Evolutionary conservation across 2,329 filamentous ascomycete species (phyloP), one percentile per base, ranked within the genome.

Genomic region (Furcasterigmium sp.): DNA sequence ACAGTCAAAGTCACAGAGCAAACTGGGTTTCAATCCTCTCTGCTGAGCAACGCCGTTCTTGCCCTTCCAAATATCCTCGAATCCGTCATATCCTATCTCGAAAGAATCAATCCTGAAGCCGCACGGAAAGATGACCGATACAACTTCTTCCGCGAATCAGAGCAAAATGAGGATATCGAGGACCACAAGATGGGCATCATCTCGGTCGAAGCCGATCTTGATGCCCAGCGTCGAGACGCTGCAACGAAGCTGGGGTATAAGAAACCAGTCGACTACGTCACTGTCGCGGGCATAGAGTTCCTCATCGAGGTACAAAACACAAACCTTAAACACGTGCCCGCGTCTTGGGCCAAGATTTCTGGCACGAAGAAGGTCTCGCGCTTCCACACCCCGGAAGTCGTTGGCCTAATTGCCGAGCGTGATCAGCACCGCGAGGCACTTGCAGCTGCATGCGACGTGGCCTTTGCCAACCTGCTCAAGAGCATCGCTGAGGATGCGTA

Each of bases 371-470:
- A 88, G 55, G 69, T 91, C 5, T 91, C 89, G 0, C 84, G 93
- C 46, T 98, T 97, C 63, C 93, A 98, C 65, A 93, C 93, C 0
- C 93, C 93, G 5, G 85, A 95, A 53, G 88, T 96, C 19, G 76
- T 95, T 39, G 80, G 81, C 48, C 75, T 95, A 53, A 78, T 95
- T 15, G 81, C 83, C 34, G 90, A 96, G 64, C 82, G 93, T 35
- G 93, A 97, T 61, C 91, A 96, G 56, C 87, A 96, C 66, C 95
- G 91, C 58, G 93, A 98, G 64, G 85, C 88, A 3, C 79, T 98
- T 11, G 89, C 90, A 3, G 90, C 90, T 9, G 91, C 91, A 34
- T 98, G 93, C 61, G 91, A 97, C 56, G 70, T 73, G 21, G 91
- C 91, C 5, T 98, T 93, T 64, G 68, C 69, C 4, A 69, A 74